phyloP scores from a whole-genome alignment of 179 eudicot species.

The Nepenthes alata region DNA sequence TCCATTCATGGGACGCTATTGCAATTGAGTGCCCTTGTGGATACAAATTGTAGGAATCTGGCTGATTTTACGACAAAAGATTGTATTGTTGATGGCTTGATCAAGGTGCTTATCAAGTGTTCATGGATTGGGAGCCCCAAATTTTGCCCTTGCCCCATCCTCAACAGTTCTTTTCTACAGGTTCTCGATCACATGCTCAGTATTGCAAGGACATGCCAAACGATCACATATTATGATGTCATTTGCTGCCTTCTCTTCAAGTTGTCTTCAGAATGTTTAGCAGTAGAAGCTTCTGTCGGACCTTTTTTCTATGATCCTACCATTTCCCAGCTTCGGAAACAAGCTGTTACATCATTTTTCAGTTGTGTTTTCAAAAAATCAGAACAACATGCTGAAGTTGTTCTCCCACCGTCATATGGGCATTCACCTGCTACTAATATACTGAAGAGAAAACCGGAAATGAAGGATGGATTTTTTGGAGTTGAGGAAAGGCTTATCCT shows the following conservation, averaged over 20 bases:
- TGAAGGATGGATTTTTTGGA: conserved; percentile 16
- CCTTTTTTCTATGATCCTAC: conserved; percentile 61
- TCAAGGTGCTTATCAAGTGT: conserved; percentile 37
- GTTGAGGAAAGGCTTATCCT: conserved; percentile 39
- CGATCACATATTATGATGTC: conserved; percentile 27
- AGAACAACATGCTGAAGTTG: conserved; percentile 40
- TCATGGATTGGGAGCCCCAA: conserved; percentile 78
- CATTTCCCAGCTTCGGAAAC: conserved; percentile 61
- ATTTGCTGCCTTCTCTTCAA: conserved; percentile 45
- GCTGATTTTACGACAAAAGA: conserved; percentile 48
- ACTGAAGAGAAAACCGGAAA: conserved; percentile 15
- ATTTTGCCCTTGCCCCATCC: conserved; percentile 55
- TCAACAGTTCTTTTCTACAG: conserved; percentile 47
- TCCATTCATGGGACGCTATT: conserved; percentile 77
- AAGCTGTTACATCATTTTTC: conserved; percentile 72
- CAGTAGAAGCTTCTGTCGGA: conserved; percentile 21
- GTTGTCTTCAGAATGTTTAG: conserved; percentile 61
- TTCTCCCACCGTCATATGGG: conserved; percentile 12
- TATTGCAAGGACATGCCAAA: conserved; percentile 42
- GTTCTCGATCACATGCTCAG: conserved; percentile 78
- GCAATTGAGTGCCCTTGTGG: conserved; percentile 68
- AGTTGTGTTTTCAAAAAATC: conserved; percentile 42
- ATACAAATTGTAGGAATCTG: conserved; percentile 64
- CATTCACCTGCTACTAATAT: conserved; percentile 10
- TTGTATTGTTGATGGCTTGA: conserved; percentile 46